A percentile compares a stretch with the other conserved stretches of the same genome.
These are phyloP conservation scores for Entonaema liquescens DNA, from an alignment of 495 filamentous ascomycete species.

Conservation along the genomic window DNA sequence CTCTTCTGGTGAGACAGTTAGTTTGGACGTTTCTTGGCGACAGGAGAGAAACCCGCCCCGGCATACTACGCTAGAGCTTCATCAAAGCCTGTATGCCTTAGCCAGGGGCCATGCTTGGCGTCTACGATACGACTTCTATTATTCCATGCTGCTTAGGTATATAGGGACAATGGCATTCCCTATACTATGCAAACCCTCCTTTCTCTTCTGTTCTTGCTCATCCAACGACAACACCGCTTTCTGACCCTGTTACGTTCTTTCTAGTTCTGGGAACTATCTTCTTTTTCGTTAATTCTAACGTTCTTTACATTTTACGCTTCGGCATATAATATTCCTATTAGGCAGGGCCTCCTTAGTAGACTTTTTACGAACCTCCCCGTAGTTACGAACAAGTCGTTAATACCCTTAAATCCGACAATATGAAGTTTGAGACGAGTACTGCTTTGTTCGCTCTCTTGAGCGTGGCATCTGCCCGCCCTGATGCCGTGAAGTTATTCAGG, in stretches of 20 bases:
- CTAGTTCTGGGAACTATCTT: conserved; percentile 60
- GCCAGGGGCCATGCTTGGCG: conserved; percentile 27
- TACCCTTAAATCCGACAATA: conserved; percentile 49
- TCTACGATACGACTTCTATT: conserved; percentile 19
- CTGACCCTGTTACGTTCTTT: conserved; percentile 49
- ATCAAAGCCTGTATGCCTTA: conserved; percentile 16
- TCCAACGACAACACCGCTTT: conserved; percentile 45
- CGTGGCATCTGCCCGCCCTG: conserved; percentile 46
- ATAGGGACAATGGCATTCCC: conserved; percentile 26
- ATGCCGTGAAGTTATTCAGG: conserved; percentile 51
- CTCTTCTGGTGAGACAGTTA: conserved; percentile 35
- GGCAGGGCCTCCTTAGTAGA: conserved; percentile 50
- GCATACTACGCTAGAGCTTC: conserved; percentile 34
- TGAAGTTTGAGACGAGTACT: conserved; percentile 56
- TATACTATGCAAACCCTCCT: conserved; percentile 2
- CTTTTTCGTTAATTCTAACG: conserved; percentile 43
- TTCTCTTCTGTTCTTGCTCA: conserved; percentile 39
- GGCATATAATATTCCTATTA: conserved; percentile 42
- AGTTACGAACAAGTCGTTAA: conserved; percentile 40
- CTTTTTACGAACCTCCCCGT: conserved; percentile 34
- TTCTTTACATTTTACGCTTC: conserved; percentile 23
- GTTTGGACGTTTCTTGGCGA: conserved; percentile 33
- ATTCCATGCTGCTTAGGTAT: conserved; percentile 22
- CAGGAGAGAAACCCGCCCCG: conserved; percentile 24
- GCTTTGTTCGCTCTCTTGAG: conserved; percentile 51